These are phyloP conservation scores for Carex pumila DNA, from an alignment of 176 grass and related monocot genomes.

Conservation along the genomic window DNA sequence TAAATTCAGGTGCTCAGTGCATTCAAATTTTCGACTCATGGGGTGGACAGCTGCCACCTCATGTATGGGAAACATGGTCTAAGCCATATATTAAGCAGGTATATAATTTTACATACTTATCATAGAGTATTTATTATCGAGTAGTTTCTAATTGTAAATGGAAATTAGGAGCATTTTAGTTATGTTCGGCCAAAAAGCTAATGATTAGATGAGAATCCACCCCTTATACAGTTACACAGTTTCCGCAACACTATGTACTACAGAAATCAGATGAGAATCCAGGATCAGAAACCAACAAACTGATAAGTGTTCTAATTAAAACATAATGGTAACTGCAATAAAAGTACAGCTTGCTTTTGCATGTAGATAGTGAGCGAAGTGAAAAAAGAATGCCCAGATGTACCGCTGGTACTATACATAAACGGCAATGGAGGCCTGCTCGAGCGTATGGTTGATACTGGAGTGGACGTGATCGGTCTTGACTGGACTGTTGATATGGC, in stretches of 20 bases:
- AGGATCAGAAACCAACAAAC: neutral
- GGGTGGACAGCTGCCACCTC: conserved; percentile 94
- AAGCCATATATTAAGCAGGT: conserved; percentile 98
- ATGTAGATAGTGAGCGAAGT: conserved; percentile 79
- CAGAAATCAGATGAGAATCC: neutral
- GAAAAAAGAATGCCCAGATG: conserved; percentile 68
- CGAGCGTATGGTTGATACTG: conserved; percentile 73
- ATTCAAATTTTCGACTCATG: conserved; percentile 99
- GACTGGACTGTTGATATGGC: conserved; percentile 99
- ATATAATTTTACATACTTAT: conserved; percentile 24
- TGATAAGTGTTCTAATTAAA: neutral
- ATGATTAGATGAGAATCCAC: neutral
- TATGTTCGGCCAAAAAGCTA: neutral
- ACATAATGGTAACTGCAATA: neutral
- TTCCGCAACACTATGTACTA: neutral
- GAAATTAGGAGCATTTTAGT: conserved; percentile 6
- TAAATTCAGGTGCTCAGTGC: conserved; percentile 92
- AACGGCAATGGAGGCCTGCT: conserved; percentile 96
- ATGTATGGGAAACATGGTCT: conserved; percentile 97
- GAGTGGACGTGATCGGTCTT: conserved; percentile 95
- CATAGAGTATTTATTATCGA: neutral
- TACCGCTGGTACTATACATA: conserved; percentile 87
- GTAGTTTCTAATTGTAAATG: neutral
- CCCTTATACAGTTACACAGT: neutral
- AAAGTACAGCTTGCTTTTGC: neutral